Conservation (phyloP, 495 filamentous ascomycete species). For the Staphylotrichum tortipilum region DNA sequence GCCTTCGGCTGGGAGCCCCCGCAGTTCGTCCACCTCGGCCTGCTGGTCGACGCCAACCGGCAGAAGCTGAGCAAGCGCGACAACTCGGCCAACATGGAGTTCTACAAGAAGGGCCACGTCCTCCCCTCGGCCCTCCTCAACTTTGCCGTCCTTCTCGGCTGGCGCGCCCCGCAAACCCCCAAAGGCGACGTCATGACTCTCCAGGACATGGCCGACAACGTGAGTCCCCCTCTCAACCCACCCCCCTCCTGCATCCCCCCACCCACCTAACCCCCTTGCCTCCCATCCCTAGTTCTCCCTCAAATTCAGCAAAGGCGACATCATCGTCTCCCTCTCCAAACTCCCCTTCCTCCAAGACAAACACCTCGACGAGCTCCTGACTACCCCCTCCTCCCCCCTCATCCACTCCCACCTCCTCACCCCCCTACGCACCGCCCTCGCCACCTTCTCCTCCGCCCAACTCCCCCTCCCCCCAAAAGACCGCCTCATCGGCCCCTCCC, state of each 20-base stretch:
- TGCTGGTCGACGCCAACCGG: slow-evolving; percentile 64
- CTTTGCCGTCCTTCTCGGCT: slow-evolving; percentile 77
- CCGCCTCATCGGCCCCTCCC: slow-evolving; percentile 39
- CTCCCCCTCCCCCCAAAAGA: slow-evolving; percentile 69
- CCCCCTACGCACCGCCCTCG: too few species aligned
- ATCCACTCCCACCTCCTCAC: slow-evolving; percentile 15
- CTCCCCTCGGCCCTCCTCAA: slow-evolving; percentile 71
- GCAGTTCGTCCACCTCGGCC: slow-evolving; percentile 75
- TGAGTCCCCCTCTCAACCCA: slow-evolving; percentile 22
- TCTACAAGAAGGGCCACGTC: slow-evolving; percentile 58
- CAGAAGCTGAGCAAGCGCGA: slow-evolving; percentile 90
- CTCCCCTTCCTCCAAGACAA: slow-evolving; percentile 69
- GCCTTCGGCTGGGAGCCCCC: slow-evolving; percentile 87
- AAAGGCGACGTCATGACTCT: slow-evolving; percentile 58
- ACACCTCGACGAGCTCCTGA: slow-evolving; percentile 41
- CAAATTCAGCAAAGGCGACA: slow-evolving; percentile 82
- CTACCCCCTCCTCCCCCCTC: not conserved
- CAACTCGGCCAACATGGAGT: slow-evolving; percentile 57
- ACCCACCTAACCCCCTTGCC: slow-evolving; percentile 30
- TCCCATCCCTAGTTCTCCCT: slow-evolving; percentile 52
- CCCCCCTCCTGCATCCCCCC: slow-evolving; percentile 19
- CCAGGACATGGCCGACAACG: slow-evolving; percentile 58
- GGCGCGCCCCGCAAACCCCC: slow-evolving; percentile 33
- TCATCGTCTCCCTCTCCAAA: slow-evolving; percentile 73
- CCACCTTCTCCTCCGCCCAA: slow-evolving; percentile 71